Conservation (phyloP, 176 grass and related monocot species). For the Oryza punctata region DNA sequence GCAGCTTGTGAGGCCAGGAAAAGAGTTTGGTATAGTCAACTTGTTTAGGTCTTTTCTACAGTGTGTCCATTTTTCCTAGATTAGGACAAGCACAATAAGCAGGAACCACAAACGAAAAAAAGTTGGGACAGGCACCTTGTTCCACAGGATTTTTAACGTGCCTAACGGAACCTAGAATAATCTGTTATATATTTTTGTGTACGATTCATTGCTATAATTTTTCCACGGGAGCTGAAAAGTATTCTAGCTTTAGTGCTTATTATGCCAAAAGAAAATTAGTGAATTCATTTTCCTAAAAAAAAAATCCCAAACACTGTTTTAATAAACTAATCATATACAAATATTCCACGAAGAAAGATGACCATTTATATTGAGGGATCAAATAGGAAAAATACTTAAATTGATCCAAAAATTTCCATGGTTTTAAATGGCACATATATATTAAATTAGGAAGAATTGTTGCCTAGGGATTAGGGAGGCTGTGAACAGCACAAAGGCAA, state of each 20-base stretch:
- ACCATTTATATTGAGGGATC: background rate
- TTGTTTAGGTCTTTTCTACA: background rate
- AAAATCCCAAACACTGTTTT: background rate
- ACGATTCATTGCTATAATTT: background rate
- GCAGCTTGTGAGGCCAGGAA: background rate
- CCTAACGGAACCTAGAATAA: background rate
- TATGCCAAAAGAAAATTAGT: background rate
- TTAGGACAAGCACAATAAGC: slow-evolving; percentile 36
- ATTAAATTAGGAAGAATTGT: background rate
- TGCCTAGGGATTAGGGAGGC: background rate
- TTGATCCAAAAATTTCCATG: background rate
- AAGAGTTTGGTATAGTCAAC: slow-evolving; percentile 17
- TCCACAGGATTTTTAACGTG: background rate
- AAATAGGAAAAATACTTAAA: background rate
- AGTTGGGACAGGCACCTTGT: background rate
- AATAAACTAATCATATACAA: background rate
- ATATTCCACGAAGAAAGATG: background rate
- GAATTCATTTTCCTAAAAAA: background rate
- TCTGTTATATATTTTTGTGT: background rate
- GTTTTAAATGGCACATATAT: background rate
- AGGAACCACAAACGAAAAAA: slow-evolving; percentile 24
- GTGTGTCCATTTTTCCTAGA: background rate
- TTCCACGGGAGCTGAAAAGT: background rate
- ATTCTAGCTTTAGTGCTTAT: background rate
- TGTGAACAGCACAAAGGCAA: too few species aligned